Conservation (phyloP, 2,329 filamentous ascomycete species). For the Hypoxylon sp. region DNA sequence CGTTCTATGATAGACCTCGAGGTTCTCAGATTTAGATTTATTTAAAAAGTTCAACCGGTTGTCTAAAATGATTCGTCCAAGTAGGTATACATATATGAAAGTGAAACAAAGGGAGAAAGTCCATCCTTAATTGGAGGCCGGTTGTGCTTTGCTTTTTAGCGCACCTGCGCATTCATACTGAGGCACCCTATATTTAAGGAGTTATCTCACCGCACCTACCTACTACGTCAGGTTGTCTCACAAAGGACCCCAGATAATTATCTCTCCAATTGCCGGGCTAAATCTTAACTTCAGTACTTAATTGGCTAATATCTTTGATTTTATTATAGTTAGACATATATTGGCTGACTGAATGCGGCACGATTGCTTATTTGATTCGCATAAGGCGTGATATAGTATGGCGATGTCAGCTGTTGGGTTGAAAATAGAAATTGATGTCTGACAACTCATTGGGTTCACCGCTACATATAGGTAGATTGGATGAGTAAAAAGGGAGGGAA, state of each 20-base stretch:
- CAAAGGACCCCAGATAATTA: slow-evolving; percentile 3
- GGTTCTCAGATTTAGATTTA: slow-evolving; percentile 24
- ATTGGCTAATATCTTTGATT: slow-evolving; percentile 14
- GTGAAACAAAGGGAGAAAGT: not conserved
- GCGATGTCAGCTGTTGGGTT: slow-evolving; percentile 9
- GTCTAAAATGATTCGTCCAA: not conserved
- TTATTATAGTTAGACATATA: slow-evolving; percentile 12
- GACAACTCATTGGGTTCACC: slow-evolving; percentile 16
- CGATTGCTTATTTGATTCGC: slow-evolving; percentile 9
- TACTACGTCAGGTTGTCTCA: slow-evolving; percentile 9
- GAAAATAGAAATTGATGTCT: slow-evolving; percentile 16
- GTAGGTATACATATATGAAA: not conserved
- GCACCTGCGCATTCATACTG: not conserved
- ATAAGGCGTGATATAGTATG: slow-evolving; percentile 6
- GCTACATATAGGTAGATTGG: slow-evolving; percentile 6
- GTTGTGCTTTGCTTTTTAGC: not conserved
- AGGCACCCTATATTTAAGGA: not conserved
- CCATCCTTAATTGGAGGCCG: not conserved
- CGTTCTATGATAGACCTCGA: slow-evolving; percentile 36
- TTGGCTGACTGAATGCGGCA: slow-evolving; percentile 16
- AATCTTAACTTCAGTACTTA: slow-evolving; percentile 1
- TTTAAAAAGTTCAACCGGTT: slow-evolving; percentile 22
- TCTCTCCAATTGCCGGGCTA: not conserved
- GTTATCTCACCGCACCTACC: not conserved
- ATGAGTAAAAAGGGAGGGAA: not conserved